Evolutionary conservation across 306 rosid genomes (phyloP).

Genomic region (Casuarina cunninghamiana): DNA sequence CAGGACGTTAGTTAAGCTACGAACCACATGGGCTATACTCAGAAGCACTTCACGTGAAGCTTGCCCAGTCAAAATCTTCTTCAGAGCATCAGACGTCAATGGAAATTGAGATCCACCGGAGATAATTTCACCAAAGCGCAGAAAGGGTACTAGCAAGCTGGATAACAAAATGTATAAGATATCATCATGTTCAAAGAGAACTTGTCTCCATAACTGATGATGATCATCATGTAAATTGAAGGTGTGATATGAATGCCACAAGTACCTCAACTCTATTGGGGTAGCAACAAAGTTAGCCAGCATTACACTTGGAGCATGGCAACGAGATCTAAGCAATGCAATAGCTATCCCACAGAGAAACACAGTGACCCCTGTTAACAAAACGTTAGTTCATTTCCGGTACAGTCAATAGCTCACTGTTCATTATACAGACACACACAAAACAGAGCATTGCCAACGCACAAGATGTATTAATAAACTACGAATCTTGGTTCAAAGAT

Average conservation of each 20-base stretch:
- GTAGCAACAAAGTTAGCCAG: conserved; percentile 85
- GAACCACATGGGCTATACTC: conserved; percentile 82
- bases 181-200: background rate
- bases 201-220: background rate
- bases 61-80: conserved; percentile 76
- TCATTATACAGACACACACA: background rate
- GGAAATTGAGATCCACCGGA: conserved; percentile 79
- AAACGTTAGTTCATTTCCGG: conserved; percentile 19
- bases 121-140: conserved; percentile 85
- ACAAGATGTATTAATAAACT: conserved; percentile 1
- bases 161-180: conserved; percentile 24
- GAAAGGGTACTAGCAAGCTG: conserved; percentile 84
- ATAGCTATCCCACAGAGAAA: conserved; percentile 72
- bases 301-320: conserved; percentile 92
- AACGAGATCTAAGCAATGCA: conserved; percentile 63
- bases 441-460: background rate
- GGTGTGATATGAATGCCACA: background rate
- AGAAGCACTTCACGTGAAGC: conserved; percentile 71
- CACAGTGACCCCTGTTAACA: conserved; percentile 70
- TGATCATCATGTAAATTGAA: conserved; percentile 12
- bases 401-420: conserved; percentile 4
- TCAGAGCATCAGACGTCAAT: conserved; percentile 79
- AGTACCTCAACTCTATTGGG: conserved; percentile 88
- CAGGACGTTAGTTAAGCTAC: conserved; percentile 28
- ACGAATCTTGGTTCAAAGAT: background rate